Base-by-base conservation (phyloP, 2,329 filamentous ascomycete species). In the Zasmidium citrigriseum region DNA sequence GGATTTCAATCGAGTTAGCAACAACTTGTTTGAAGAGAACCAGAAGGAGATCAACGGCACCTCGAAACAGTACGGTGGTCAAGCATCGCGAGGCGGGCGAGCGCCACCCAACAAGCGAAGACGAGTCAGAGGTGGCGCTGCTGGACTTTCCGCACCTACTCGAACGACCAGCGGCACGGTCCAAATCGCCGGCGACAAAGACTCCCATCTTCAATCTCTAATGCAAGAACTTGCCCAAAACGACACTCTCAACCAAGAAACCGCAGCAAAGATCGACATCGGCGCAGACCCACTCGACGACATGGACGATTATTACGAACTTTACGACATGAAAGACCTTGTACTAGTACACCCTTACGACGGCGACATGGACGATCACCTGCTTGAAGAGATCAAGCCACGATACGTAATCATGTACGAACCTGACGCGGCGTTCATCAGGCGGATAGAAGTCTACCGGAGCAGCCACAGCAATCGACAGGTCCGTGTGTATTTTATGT, bases 341-440 rank as follows among this genome's bases (percentile, higher is more conserved):
- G 83, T 98, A 12, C 86, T 96, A 44, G 82, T 98, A 18, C 95
- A 98, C 73, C 89, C 95, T 1, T 99, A 96, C 72, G 92, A 96
- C 59, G 93, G 93, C 11, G 95, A 98, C 72, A 89, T 93, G 78
- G 95, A 99, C 73, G 95, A 98, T 72, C 91, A 96, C 72, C 83
- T 98, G n/a, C 83, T 99, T 1, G 93, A 99, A 73, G 95, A 99
- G 75, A 83, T 95, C 58, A 92, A 90, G 70, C 95, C 95, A 29
- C 87, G 90, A 60, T 97, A 97, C 74, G 91, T 99, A 59, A 89
- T 99, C 77, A 98, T 99, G 95, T 99, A 97, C 75, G 95, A 98
- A 72, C 93, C 95, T 1, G 92, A 98, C 65, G 87, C 93, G 2
- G 88, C 93, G 2, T 99, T 99, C 73, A 96, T 98, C 69, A 87